Conservation (phyloP, 106 monocot species). For the Alisma plantagoaquatica region DNA sequence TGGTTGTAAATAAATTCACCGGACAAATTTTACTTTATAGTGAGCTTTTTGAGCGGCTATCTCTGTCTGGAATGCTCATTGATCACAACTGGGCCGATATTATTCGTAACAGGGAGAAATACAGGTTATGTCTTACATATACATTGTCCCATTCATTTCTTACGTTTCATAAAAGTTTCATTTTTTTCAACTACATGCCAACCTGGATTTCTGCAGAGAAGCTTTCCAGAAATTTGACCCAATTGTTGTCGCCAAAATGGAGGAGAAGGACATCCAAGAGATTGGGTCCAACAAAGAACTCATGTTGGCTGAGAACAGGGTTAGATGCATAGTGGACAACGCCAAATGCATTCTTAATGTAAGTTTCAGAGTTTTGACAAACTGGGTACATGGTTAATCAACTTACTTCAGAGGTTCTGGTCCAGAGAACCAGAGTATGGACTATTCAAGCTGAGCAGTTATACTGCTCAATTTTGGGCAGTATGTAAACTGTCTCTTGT, state of each 20-base stretch:
- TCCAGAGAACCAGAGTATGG: no score
- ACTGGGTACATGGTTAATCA: no score
- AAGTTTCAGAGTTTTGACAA: conserved; percentile 8
- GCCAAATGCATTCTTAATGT: conserved; percentile 75
- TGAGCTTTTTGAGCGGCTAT: conserved; percentile 60
- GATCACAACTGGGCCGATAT: conserved; percentile 82
- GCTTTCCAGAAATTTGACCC: conserved; percentile 52
- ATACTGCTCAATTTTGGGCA: no score
- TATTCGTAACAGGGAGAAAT: conserved; percentile 57
- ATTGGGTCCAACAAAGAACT: conserved; percentile 57
- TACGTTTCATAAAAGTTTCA: not conserved
- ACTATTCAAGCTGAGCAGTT: no score
- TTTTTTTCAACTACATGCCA: not conserved
- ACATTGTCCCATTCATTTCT: not conserved
- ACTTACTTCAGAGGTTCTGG: no score
- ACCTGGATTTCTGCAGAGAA: conserved; percentile 24
- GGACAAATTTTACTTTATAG: no score
- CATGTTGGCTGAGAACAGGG: conserved; percentile 39
- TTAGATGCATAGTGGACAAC: conserved; percentile 65
- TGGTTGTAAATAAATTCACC: no score
- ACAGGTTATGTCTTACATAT: conserved; percentile 69
- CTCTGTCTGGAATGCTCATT: conserved; percentile 64
- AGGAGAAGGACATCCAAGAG: conserved; percentile 54
- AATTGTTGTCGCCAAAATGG: conserved; percentile 57
- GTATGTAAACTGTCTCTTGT: no score